Evolutionary conservation across 768 basidiomycete species (phyloP).

Genomic region (Serpula lacrymans): DNA sequence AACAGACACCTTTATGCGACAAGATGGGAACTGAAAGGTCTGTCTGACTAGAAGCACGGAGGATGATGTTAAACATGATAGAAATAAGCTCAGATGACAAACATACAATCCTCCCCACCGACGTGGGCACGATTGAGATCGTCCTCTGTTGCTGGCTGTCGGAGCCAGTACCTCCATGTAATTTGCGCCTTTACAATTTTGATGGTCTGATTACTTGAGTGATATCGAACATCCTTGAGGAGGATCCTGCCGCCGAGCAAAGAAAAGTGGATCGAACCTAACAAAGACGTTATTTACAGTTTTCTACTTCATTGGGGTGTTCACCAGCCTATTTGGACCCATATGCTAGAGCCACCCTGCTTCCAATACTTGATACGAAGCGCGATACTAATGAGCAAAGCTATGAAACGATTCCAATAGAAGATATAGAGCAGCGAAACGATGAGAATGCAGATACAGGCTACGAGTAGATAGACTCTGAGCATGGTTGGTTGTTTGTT

Average conservation of each 20-base stretch:
- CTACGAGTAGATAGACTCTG: constrained; percentile 55
- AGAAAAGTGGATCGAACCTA: constrained; percentile 92
- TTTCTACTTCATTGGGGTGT: background rate
- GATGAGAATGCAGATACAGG: constrained; percentile 54
- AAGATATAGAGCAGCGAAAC: constrained; percentile 75
- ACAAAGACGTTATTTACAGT: constrained; percentile 4
- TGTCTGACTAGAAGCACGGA: constrained; percentile 29
- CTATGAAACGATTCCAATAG: constrained; percentile 88
- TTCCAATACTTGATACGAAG: constrained; percentile 80
- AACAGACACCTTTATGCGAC: constrained; percentile 75
- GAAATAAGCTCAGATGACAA: background rate
- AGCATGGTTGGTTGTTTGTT: too few relatives aligned
- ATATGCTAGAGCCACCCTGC: constrained; percentile 68
- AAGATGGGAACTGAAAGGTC: constrained; percentile 46
- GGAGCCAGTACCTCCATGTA: constrained; percentile 94
- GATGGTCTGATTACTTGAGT: constrained; percentile 90
- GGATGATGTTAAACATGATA: constrained; percentile 3
- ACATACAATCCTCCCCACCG: constrained; percentile 54
- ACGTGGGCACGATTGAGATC: constrained; percentile 50
- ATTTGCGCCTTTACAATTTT: constrained; percentile 80
- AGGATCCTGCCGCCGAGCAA: constrained; percentile 83
- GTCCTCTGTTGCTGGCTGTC: constrained; percentile 71
- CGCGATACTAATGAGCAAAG: constrained; percentile 57
- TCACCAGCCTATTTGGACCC: constrained; percentile 74
- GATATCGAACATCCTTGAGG: constrained; percentile 83